Evolutionary conservation across 1,284 basidiomycete genomes (phyloP).

Genomic region (Ustilago hordei): DNA sequence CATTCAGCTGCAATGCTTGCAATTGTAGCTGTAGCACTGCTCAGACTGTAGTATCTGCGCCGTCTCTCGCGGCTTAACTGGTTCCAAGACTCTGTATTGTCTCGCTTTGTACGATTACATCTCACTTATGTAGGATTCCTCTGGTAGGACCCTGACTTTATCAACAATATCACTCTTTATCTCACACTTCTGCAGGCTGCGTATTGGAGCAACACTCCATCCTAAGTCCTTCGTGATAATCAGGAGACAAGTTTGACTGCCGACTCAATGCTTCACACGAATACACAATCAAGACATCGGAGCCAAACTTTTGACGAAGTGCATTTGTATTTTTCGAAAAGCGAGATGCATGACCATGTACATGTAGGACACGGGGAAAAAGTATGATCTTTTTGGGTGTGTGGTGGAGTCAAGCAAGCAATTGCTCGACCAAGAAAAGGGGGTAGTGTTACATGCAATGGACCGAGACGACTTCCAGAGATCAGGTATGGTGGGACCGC

Average conservation of each 20-base stretch:
- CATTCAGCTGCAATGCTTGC: background rate
- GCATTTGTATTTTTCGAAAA: constrained; percentile 28
- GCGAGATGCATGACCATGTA: constrained; percentile 35
- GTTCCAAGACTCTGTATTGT: background rate
- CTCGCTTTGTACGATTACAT: background rate
- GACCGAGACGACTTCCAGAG: constrained; percentile 1
- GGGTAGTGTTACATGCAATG: constrained; percentile 48
- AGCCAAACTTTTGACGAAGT: constrained; percentile 1
- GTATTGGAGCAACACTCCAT: too few species aligned
- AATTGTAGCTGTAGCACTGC: background rate
- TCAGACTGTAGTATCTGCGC: background rate
- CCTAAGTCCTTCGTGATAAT: too few species aligned
- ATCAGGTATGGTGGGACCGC: background rate
- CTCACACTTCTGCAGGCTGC: background rate
- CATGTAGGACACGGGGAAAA: constrained; percentile 9
- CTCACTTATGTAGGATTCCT: background rate
- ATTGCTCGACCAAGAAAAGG: background rate
- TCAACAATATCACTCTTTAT: background rate
- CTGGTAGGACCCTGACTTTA: background rate
- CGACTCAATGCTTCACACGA: background rate
- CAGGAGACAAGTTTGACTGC: too few species aligned
- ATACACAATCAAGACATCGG: background rate
- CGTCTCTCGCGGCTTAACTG: too few species aligned
- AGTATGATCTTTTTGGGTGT: constrained; percentile 14
- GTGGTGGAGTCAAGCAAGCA: background rate